Evolutionary conservation across 768 basidiomycete genomes (phyloP).

Genomic region (Amanita inopinata): DNA sequence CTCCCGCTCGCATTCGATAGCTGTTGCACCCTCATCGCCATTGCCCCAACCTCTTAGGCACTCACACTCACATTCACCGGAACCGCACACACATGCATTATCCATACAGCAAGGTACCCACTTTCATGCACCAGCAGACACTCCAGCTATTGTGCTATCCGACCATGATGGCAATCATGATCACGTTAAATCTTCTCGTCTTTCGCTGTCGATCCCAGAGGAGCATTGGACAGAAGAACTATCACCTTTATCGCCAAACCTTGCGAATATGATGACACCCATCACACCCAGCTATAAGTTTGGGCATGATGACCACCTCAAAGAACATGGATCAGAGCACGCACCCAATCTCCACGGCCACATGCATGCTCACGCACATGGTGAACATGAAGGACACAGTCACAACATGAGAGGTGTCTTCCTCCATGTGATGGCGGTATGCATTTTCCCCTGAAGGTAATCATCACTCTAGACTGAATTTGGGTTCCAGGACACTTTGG

Average conservation of each 20-base stretch:
- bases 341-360: constrained; percentile 38
- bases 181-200: constrained; percentile 4
- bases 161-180: background rate
- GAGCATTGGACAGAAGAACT: constrained; percentile 8
- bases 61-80: constrained; percentile 17
- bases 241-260: constrained; percentile 16
- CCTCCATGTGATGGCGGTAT: constrained; percentile 90
- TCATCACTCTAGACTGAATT: background rate
- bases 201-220: constrained; percentile 19
- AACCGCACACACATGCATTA: background rate
- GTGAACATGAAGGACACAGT: constrained; percentile 68
- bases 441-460: too few relatives aligned
- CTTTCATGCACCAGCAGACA: constrained; percentile 14
- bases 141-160: constrained; percentile 10
- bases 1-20: constrained; percentile 19
- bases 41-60: constrained; percentile 11
- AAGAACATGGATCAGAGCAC: constrained; percentile 32
- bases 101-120: constrained; percentile 12
- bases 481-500: constrained; percentile 76
- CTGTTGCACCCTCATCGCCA: constrained; percentile 15
- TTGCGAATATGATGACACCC: constrained; percentile 32
- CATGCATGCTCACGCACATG: constrained; percentile 36
- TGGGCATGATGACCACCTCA: constrained; percentile 40
- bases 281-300: constrained; percentile 57
- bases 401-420: constrained; percentile 99